A percentile compares a stretch with the other conserved stretches of the same genome.
These are phyloP conservation scores for Ophiostoma sp. DNA, from an alignment of 2,329 filamentous ascomycete genomes.

Conservation along the genomic window DNA sequence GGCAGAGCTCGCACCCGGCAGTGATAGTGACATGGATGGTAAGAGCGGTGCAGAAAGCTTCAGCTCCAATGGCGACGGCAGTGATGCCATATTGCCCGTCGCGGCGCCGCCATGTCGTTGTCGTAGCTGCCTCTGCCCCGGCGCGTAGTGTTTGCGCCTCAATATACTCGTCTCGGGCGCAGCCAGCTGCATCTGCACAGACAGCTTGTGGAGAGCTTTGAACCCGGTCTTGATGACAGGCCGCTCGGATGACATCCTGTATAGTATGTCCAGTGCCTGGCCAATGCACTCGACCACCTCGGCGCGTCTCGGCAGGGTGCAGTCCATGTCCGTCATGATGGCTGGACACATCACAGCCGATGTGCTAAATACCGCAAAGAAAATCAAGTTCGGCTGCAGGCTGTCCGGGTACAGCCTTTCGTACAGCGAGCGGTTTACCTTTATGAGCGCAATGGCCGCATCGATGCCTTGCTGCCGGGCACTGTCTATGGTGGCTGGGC, in stretches of 20 bases:
- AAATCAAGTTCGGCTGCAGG: not conserved
- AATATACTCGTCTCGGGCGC: not conserved
- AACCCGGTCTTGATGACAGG: not conserved
- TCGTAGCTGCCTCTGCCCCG: not conserved
- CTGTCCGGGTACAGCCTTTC: not conserved
- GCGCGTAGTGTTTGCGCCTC: not conserved
- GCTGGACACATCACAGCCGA: conserved; percentile 7
- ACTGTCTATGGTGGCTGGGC: not conserved
- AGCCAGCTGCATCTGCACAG: not conserved
- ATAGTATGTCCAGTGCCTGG: not conserved
- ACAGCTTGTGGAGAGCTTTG: not conserved
- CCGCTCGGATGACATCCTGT: not conserved
- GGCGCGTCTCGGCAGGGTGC: not conserved
- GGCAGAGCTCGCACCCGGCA: not conserved
- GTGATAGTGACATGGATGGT: too few species aligned
- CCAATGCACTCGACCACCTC: conserved; percentile 1
- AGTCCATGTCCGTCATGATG: not conserved
- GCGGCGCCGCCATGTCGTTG: not conserved
- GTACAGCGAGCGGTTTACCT: not conserved
- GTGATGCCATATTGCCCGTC: too few species aligned
- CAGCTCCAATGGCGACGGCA: too few species aligned
- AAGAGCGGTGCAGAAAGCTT: too few species aligned
- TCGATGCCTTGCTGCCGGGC: conserved; percentile 1
- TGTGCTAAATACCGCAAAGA: not conserved
- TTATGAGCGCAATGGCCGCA: not conserved